Base-by-base conservation (phyloP, 1,284 basidiomycete species). In the Ustilago trichophora region DNA sequence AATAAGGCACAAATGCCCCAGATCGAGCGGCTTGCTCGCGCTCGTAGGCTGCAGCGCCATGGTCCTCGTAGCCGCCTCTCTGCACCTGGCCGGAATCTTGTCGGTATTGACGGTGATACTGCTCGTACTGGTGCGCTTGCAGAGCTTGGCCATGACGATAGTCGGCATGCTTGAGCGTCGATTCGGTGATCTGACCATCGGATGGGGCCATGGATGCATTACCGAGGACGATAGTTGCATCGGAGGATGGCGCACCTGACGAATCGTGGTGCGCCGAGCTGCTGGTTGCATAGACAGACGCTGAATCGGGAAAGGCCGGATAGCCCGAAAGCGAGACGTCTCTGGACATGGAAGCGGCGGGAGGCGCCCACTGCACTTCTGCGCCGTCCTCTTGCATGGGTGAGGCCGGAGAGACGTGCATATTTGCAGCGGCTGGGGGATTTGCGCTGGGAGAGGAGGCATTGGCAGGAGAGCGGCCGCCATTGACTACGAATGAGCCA, bases 231-330 rank as follows among this genome's bases (percentile, higher is more conserved):
- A 54, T 32, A 3, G 64, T 60, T 12, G 58, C 58, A 31, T 62
- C 53, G 0, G 50, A 48, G 8, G 57, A 58, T 3, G 49, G 65
- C 10, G 48, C 47, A 24, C 19, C 44, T 21, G 57, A 54, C 7
- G 56, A 34, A 10, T 72, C 68, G 38, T 62, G 62, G 6, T 68
- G 63, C 5, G 51, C 44, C 24, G 62, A 60, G 34, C 41, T 59
- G 53, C 68, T 72, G 7, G 46, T 41, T 11, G 57, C 58, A 43
- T 74, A 71, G n/a, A 55, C 19, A 7, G 74, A 76, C 2, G 69
- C 74, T 27, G 73, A 75, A n/a, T 76, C 73, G 11, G 74, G 74
- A 31, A 76, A 75, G 6, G 73, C 70, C 1, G 74, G 70, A 36
- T 75, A 75, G 25, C 64, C 67, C 18, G 73, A 70, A 11, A 72